phyloP scores from a whole-genome alignment of 768 basidiomycete genomes.

The Pleurotus sapidus region DNA sequence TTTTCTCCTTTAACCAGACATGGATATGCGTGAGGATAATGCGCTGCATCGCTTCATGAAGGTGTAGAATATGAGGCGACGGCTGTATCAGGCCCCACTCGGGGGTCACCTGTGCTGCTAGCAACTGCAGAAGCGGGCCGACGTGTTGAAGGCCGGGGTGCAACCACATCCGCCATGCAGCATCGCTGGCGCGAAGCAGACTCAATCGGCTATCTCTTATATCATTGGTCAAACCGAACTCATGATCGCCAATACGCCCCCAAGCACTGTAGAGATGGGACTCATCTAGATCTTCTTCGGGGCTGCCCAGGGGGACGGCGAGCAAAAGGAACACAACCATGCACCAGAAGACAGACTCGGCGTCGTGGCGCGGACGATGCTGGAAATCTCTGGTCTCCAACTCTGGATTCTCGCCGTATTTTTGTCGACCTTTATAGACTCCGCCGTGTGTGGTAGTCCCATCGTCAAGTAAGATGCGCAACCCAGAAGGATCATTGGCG shows the following conservation, averaged over 20 bases:
- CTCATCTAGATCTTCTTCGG: not conserved
- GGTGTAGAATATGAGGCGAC: not conserved
- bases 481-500: too few species aligned
- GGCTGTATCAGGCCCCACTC: not conserved
- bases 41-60: slow-evolving; percentile 10
- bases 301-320: not conserved
- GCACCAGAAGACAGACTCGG: slow-evolving; percentile 7
- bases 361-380: slow-evolving; percentile 7
- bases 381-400: not conserved
- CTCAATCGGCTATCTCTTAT: too few species aligned
- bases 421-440: not conserved
- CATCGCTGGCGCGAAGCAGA: too few species aligned
- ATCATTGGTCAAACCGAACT: too few species aligned
- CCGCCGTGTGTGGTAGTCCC: not conserved
- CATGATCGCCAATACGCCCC: too few species aligned
- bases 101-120: not conserved
- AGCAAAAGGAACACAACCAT: slow-evolving; percentile 4
- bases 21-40: not conserved
- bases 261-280: too few species aligned
- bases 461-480: too few species aligned
- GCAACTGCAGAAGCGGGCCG: not conserved
- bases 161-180: slow-evolving; percentile 1
- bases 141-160: slow-evolving; percentile 4
- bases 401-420: not conserved
- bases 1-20: not conserved